Evolutionary conservation across 768 basidiomycete genomes (phyloP), one percentile per base, ranked within the genome.

Genomic region (Lanmaoa pseudosensibilis): DNA sequence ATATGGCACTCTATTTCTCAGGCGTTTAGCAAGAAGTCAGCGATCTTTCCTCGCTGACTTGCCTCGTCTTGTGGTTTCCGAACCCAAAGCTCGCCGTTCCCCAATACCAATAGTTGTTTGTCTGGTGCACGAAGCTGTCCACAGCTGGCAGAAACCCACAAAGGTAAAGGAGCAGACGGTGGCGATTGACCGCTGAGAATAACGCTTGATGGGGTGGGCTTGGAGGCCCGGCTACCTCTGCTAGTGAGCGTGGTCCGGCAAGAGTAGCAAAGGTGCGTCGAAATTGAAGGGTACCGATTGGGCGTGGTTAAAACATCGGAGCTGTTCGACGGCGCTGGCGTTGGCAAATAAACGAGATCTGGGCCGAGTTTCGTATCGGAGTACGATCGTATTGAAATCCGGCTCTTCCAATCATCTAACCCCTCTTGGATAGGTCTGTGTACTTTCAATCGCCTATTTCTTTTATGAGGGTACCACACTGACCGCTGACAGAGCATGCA

Each of bases 401-500:
- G 80, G 0, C 79, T 69, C 66, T 89, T 91, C 91, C 91, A 92
- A 36, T 79, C 82, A 65, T 86, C 85, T 16, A 87, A 75, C 16
- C 81, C 84, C 13, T 69, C 74, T 61, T 90, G 89, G 2, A 80
- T 77, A 25, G 86, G 86, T 48, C 90, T 92, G 57, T 27, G 30
- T 21, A 25, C 7, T 33, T 30, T 27, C 21, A 65, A 49, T 27
- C 3, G 2, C 7, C 41, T 3, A 25, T 36, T 11, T 25, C 36
- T 40, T 16, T 13, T 4, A 50, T 27, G 32, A 50, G 19, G 39
- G 1, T n/a, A 52, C 51, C 25, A 30, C 8, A 57, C 57, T 36
- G 49, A 88, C 89, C 88, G 77, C 64, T 84, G 79, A 65, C 91
- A 93, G 7, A 92, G 67, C 13, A 80, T 62, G 65, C 91, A 93